These are phyloP conservation scores for Oenanthe sinensis DNA, from an alignment of 129 eudicot genomes.

Conservation along the genomic window DNA sequence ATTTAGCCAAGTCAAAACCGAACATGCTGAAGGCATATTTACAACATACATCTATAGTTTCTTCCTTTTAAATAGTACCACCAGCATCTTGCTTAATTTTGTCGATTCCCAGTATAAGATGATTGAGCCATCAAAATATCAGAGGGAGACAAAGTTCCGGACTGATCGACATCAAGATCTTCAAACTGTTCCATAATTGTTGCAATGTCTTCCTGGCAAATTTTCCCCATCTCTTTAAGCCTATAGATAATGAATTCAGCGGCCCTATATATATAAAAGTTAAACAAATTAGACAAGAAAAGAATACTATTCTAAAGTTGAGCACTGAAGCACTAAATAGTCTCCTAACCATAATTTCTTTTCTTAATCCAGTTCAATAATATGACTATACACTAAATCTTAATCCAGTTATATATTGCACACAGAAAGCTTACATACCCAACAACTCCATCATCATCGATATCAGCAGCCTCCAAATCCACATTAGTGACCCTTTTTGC, in stretches of 20 bases:
- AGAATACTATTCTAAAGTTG: not conserved
- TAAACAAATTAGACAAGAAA: constrained; percentile 1
- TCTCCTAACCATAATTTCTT: not conserved
- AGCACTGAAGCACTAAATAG: not conserved
- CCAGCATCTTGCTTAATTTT: not conserved
- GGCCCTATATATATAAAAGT: constrained; percentile 35
- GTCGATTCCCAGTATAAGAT: constrained; percentile 16
- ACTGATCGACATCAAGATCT: constrained; percentile 69
- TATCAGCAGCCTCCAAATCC: constrained; percentile 90
- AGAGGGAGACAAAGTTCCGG: constrained; percentile 67
- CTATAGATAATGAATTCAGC: constrained; percentile 74
- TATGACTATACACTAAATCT: not conserved
- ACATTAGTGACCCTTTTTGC: constrained; percentile 55
- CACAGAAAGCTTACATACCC: constrained; percentile 42
- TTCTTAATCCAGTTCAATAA: not conserved
- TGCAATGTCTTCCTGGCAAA: constrained; percentile 63
- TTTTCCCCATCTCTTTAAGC: constrained; percentile 98
- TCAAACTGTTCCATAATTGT: constrained; percentile 77
- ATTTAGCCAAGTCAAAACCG: not conserved
- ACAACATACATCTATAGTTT: not conserved
- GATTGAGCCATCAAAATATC: constrained; percentile 68
- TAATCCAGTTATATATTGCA: not conserved
- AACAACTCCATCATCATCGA: constrained; percentile 69
- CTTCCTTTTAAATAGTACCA: not conserved
- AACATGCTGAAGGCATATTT: not conserved